Evolutionary conservation across 768 basidiomycete species (phyloP), one percentile per base, ranked within the genome.

Genomic region (Mycena vulgaris): DNA sequence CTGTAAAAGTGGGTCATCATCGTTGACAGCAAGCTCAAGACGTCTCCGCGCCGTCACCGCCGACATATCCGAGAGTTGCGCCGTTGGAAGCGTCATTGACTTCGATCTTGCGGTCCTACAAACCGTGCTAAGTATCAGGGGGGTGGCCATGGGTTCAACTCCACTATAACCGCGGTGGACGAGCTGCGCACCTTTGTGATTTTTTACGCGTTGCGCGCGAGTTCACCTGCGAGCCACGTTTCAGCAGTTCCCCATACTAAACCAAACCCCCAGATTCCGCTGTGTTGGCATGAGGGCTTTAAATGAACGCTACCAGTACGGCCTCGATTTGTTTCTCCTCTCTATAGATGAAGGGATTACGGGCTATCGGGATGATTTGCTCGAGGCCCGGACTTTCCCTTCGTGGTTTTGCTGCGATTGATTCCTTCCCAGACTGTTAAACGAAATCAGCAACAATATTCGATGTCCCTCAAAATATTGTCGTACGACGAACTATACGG

Each of bases 271-370:
- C 75, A 99, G 98, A 99, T 80, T 99, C 97, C 10, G 99, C 98
- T 14, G 98, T 99, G 19, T 87, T 99, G 47, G 98, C 98, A 96
- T 99, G 95, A 97, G 96, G 78, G 89, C 92, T 6, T 84, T 99
- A 61, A 99, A 99, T 80, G 93, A 97, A 74, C 90, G 97, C 55
- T 98, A 99, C 80, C 81, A 93, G 66, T 99, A 99, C 74, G 95
- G 95, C 39, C 86, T 99, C 68, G 91, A 97, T 56, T 84, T 99
- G 27, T 96, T 94, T 79, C 83, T 99, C 25, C 88, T 99, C 55
- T 98, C 97, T 0, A 98, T 99, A 79, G 98, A 99, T 79, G 98
- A 99, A 80, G 98, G 98, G 0, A 99, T 99, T 73, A 97, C 96
- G 27, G 98, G 98, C 1, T 99, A 99, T 79, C 88, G 98, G 64